Percentiles rank a stretch among this genome's conserved stretches.
These are phyloP conservation scores for Emergomyces pasteurianus DNA, from an alignment of 2,329 filamentous ascomycete species.

Conservation along the genomic window DNA sequence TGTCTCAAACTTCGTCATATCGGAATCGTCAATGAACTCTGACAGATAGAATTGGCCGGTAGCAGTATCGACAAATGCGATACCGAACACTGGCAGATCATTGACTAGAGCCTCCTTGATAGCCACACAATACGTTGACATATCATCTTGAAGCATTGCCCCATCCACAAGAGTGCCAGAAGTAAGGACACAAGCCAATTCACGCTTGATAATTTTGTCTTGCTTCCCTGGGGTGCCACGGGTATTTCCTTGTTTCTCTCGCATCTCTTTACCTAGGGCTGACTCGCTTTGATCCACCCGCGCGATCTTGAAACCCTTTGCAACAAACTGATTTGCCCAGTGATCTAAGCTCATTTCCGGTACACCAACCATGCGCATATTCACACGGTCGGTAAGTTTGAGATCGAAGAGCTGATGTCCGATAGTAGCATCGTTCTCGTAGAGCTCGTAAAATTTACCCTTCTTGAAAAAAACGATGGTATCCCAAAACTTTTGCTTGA, in stretches of 20 bases:
- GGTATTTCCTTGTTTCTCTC: slow-evolving; percentile 60
- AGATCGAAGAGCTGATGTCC: slow-evolving; percentile 95
- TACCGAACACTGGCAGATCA: slow-evolving; percentile 70
- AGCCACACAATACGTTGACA: slow-evolving; percentile 90
- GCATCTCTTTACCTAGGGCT: slow-evolving; percentile 93
- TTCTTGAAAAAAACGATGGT: slow-evolving; percentile 99
- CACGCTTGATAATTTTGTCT: slow-evolving; percentile 86
- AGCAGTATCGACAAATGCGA: slow-evolving; percentile 89
- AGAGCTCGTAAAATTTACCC: slow-evolving; percentile 97
- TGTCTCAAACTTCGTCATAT: slow-evolving; percentile 94
- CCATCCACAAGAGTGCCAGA: slow-evolving; percentile 88
- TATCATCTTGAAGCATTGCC: slow-evolving; percentile 94
- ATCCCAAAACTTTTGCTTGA: slow-evolving; percentile 96
- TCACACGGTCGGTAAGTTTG: slow-evolving; percentile 94
- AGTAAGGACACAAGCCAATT: slow-evolving; percentile 83
- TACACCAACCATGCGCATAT: slow-evolving; percentile 99
- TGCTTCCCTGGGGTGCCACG: slow-evolving; percentile 53
- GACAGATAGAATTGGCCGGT: slow-evolving; percentile 93
- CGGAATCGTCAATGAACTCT: slow-evolving; percentile 79
- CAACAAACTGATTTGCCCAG: slow-evolving; percentile 97
- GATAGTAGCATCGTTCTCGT: slow-evolving; percentile 93
- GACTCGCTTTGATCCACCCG: slow-evolving; percentile 95
- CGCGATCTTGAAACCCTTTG: slow-evolving; percentile 95
- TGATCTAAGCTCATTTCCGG: slow-evolving; percentile 90
- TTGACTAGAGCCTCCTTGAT: slow-evolving; percentile 71